phyloP scores from a whole-genome alignment of 2,329 filamentous ascomycete species.

The Xylaria sp. region DNA sequence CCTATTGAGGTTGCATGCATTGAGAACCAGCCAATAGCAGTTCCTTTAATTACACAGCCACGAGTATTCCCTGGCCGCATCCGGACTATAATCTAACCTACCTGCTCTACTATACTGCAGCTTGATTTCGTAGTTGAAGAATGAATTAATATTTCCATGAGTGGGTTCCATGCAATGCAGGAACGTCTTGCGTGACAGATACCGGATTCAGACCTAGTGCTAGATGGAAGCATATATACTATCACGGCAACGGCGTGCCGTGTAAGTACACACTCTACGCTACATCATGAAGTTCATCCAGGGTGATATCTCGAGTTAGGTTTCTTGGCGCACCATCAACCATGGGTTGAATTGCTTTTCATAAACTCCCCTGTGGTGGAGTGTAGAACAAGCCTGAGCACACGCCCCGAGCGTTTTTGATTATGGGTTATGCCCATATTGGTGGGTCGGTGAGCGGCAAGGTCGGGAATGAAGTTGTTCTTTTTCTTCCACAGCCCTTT shows the following conservation, averaged over 20 bases:
- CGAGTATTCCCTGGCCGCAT: not conserved
- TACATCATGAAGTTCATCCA: not conserved
- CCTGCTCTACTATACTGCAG: not conserved
- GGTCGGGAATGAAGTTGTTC: not conserved
- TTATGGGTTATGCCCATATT: not conserved
- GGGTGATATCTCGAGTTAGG: not conserved
- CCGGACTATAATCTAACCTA: not conserved
- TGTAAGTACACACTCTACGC: not conserved
- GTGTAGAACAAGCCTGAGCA: not conserved
- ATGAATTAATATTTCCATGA: not conserved
- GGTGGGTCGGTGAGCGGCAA: not conserved
- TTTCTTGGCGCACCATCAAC: not conserved
- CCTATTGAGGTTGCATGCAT: slow-evolving; percentile 15
- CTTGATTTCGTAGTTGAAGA: not conserved
- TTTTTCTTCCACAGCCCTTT: not conserved
- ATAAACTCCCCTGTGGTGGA: not conserved
- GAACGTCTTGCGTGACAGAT: not conserved
- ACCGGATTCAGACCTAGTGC: not conserved
- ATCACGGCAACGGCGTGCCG: not conserved
- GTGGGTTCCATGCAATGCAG: not conserved
- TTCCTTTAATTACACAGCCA: not conserved
- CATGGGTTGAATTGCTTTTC: not conserved
- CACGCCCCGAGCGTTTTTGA: not conserved
- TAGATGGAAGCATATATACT: no score
- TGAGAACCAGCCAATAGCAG: slow-evolving; percentile 8